A percentile compares a stretch with the other conserved stretches of the same genome.
Evolutionary conservation across 2,329 filamentous ascomycete species (phyloP).

Genomic region (Penicillium sp.): DNA sequence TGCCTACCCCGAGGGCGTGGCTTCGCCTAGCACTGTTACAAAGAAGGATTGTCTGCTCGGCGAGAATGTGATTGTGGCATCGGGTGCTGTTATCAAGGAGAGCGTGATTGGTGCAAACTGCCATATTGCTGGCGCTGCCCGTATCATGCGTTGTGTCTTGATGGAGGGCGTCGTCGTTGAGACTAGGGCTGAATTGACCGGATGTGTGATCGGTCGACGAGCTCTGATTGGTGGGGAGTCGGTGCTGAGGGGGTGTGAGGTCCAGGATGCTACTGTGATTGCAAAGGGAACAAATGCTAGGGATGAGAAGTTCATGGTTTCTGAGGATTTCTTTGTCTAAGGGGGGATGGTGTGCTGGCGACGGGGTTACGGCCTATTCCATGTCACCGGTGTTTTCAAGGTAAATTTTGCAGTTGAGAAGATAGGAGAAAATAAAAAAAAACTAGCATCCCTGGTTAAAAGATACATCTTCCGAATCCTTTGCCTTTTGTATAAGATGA

Average conservation of each 20-base stretch:
- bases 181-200: neutral
- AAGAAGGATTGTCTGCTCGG: neutral
- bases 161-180: constrained; percentile 3
- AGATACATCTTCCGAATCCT: too few species aligned
- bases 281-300: neutral
- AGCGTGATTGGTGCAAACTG: constrained; percentile 1
- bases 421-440: too few species aligned
- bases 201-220: neutral
- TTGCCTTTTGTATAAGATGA: too few species aligned
- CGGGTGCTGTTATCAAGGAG: neutral
- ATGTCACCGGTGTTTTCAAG: neutral
- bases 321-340: neutral
- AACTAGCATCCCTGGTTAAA: too few species aligned
- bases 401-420: too few species aligned
- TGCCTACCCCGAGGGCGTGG: neutral
- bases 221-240: neutral
- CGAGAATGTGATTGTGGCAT: neutral
- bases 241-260: neutral
- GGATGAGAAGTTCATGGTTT: neutral
- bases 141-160: constrained; percentile 1
- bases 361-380: neutral
- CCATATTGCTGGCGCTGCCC: neutral
- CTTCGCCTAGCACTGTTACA: neutral
- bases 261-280: neutral
- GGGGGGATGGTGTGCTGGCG: neutral